These are phyloP conservation scores for Breviolum minutum DNA, from an alignment of 73 alveolate species.

Conservation along the genomic window DNA sequence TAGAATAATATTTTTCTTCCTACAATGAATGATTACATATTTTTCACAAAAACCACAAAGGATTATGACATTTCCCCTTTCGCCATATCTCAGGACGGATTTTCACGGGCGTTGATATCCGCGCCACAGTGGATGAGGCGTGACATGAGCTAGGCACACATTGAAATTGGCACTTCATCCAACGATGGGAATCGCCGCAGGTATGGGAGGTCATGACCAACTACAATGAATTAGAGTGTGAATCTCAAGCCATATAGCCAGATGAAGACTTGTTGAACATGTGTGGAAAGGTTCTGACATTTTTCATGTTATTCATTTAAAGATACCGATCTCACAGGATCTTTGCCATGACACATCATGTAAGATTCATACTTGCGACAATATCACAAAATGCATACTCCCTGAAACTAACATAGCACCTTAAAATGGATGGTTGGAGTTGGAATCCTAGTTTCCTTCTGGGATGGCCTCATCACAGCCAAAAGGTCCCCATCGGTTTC, in stretches of 20 bases:
- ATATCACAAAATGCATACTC: too few relatives aligned
- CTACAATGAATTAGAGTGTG: conserved; percentile 40
- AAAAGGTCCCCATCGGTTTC: too few relatives aligned
- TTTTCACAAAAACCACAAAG: not conserved
- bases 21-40: not conserved
- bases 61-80: not conserved
- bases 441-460: too few relatives aligned
- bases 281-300: not conserved
- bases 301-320: not conserved
- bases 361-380: too few relatives aligned
- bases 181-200: not conserved
- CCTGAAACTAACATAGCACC: too few relatives aligned
- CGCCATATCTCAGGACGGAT: conserved; percentile 8
- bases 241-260: not conserved
- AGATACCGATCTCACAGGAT: too few relatives aligned
- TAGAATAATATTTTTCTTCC: too few relatives aligned
- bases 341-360: too few relatives aligned
- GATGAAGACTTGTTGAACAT: too few relatives aligned
- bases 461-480: too few relatives aligned
- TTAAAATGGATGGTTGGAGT: too few relatives aligned
- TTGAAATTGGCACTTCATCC: not conserved
- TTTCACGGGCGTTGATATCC: conserved; percentile 48
- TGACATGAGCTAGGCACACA: not conserved
- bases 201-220: conserved; percentile 92
- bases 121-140: conserved; percentile 41